Base-by-base conservation (phyloP, 495 filamentous ascomycete species). In the Penicillium paradoxum region DNA sequence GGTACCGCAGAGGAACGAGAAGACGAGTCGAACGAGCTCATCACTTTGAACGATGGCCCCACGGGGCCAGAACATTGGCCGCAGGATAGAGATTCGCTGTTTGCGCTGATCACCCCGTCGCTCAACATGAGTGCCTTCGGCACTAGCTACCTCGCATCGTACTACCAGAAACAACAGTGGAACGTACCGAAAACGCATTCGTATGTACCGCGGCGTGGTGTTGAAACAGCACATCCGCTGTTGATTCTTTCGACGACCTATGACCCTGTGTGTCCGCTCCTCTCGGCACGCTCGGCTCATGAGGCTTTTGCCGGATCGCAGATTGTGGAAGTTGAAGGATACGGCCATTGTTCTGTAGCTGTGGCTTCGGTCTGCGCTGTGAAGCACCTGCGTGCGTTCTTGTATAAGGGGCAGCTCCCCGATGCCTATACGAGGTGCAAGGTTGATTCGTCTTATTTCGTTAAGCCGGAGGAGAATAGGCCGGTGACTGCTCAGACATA, bases 311-410 rank as follows among this genome's bases (percentile, higher is more conserved):
- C 61, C 15, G 73, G 57, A 1, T 71, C 72, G 11, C 54, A 56
- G 30, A 49, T 78, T 14, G 63, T 78, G 18, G 72, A 76, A 53
- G 58, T 76, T 13, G 54, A 68, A 11, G 74, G 66, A 0, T 78
- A 76, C 40, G 75, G 74, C 0, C 74, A 77, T 45, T 76, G 69
- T 50, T 70, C 70, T 11, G 32, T 71, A n/a, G 64, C 71, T 4
- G 56, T 74, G 11, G 57, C 68, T 3, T 78, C 75, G 0, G 19
- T 65, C 8, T 78, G 74, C 24, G 22, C 67, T 4, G 65, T 65
- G 0, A 60, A 53, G 15, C 63, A 70, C 46, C 55, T 78, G 6
- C 59, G 69, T 4, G 59, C 47, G 4, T 76, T 66, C 43, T 59
- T 77, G 27, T 53, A 64, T 11, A 60, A 75, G 22, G 73, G 73